Evolutionary conservation across 192 early-diverging fungal genomes (phyloP).

Genomic region (Backusella luteola): DNA sequence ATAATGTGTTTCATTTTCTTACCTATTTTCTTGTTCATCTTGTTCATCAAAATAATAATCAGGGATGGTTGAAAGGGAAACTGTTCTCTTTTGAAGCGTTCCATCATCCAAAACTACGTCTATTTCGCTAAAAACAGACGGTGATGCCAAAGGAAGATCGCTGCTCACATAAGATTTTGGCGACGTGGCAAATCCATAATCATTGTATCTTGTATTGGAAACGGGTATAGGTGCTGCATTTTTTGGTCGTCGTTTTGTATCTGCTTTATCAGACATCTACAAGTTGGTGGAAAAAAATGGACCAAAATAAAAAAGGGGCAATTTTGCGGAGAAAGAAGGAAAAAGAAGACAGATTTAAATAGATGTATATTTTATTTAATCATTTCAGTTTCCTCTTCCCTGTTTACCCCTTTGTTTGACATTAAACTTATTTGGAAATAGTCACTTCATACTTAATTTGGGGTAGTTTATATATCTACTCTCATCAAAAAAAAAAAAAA

Average conservation of each 20-base stretch:
- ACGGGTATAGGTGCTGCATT: conserved; percentile 5
- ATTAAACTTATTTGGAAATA: neutral
- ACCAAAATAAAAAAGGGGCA: neutral
- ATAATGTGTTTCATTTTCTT: neutral
- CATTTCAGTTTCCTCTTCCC: neutral
- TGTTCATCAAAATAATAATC: conserved; percentile 2
- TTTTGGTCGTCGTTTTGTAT: conserved; percentile 2
- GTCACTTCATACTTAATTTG: neutral
- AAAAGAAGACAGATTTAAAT: conserved; percentile 3
- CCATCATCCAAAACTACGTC: conserved; percentile 41
- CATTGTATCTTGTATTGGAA: neutral
- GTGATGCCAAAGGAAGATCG: neutral
- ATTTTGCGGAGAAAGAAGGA: neutral
- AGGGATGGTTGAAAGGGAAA: conserved; percentile 35
- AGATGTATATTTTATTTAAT: neutral
- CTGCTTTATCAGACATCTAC: neutral
- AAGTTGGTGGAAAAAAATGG: neutral
- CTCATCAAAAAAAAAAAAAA: neutral
- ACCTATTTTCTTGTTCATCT: neutral
- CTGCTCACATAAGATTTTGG: neutral
- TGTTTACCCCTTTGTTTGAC: neutral
- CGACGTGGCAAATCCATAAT: conserved; percentile 5
- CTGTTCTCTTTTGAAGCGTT: conserved; percentile 31
- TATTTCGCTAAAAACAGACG: conserved; percentile 14
- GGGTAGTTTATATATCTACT: neutral